phyloP scores from a whole-genome alignment of 805 yeast genomes.

The Candida orba region DNA sequence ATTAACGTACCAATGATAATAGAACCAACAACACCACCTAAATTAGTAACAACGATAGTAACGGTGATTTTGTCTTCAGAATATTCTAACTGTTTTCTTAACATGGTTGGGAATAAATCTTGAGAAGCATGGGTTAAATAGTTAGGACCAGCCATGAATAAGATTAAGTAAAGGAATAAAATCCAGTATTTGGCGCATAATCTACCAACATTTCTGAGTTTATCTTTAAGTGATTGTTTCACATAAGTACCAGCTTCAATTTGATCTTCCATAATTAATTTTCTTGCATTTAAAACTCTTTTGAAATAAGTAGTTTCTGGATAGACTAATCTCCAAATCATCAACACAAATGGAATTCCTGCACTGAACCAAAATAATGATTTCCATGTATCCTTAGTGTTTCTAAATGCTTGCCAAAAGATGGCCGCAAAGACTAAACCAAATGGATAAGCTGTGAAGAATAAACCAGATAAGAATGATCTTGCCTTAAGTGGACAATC shows the following conservation, averaged over 20 bases:
- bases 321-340: constrained; percentile 46
- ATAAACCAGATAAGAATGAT: constrained; percentile 55
- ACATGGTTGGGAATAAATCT: constrained; percentile 62
- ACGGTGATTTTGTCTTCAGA: constrained; percentile 46
- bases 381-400: constrained; percentile 52
- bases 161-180: constrained; percentile 45
- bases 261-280: constrained; percentile 21
- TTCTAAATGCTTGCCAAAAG: constrained; percentile 54
- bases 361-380: constrained; percentile 69
- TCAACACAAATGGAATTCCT: constrained; percentile 52
- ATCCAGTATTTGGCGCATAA: constrained; percentile 53
- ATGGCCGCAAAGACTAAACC: constrained; percentile 60
- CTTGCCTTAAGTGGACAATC: constrained; percentile 58
- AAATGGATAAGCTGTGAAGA: constrained; percentile 52
- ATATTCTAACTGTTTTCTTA: constrained; percentile 45
- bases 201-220: constrained; percentile 22
- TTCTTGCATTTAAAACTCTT: constrained; percentile 25
- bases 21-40: constrained; percentile 67
- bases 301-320: constrained; percentile 55
- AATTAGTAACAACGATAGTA: constrained; percentile 52
- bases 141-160: constrained; percentile 63
- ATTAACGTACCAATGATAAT: constrained; percentile 47
- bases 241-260: constrained; percentile 24
- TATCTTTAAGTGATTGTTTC: constrained; percentile 20
- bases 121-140: constrained; percentile 71